A percentile compares a stretch with the other conserved stretches of the same genome.
Evolutionary conservation across 2,329 filamentous ascomycete genomes (phyloP).

Genomic region (Ceratocystis variospora): DNA sequence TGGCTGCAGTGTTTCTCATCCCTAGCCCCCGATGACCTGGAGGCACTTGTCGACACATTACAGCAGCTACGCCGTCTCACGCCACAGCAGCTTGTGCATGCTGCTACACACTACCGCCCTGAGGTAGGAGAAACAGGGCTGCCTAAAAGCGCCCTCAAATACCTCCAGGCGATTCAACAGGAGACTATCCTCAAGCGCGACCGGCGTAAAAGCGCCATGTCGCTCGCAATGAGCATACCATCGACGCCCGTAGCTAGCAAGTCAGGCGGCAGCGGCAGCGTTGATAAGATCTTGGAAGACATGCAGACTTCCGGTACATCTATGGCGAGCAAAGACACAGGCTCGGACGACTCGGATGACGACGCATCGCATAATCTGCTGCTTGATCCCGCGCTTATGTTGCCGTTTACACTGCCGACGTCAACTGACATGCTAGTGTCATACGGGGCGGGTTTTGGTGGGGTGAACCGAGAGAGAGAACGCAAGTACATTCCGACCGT

Average conservation of each 20-base stretch:
- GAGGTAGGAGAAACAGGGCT: constrained; percentile 92
- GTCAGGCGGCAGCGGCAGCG: constrained; percentile 21
- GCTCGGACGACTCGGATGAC: constrained; percentile 35
- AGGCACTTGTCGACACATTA: constrained; percentile 74
- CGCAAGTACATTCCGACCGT: constrained; percentile 93
- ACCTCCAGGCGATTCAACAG: constrained; percentile 65
- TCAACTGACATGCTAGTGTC: constrained; percentile 95
- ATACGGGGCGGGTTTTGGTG: constrained; percentile 89
- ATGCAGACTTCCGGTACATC: constrained; percentile 17
- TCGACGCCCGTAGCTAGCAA: constrained; percentile 32
- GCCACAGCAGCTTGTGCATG: constrained; percentile 78
- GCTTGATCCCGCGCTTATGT: constrained; percentile 77
- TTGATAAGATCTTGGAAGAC: constrained; percentile 27
- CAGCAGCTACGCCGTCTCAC: constrained; percentile 77
- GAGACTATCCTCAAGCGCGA: constrained; percentile 52
- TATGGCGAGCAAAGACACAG: constrained; percentile 18
- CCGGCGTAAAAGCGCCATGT: constrained; percentile 35
- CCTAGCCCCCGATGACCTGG: constrained; percentile 68
- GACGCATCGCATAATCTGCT: constrained; percentile 60
- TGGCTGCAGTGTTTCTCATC: constrained; percentile 98
- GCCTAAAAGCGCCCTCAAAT: constrained; percentile 76
- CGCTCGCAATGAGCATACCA: constrained; percentile 32
- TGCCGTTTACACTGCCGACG: constrained; percentile 89
- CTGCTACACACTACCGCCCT: constrained; percentile 81
- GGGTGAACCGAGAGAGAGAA: constrained; percentile 78